A percentile compares a stretch with the other conserved stretches of the same genome.
Evolutionary conservation across 768 basidiomycete genomes (phyloP).

Genomic region (Lentinula sp.): DNA sequence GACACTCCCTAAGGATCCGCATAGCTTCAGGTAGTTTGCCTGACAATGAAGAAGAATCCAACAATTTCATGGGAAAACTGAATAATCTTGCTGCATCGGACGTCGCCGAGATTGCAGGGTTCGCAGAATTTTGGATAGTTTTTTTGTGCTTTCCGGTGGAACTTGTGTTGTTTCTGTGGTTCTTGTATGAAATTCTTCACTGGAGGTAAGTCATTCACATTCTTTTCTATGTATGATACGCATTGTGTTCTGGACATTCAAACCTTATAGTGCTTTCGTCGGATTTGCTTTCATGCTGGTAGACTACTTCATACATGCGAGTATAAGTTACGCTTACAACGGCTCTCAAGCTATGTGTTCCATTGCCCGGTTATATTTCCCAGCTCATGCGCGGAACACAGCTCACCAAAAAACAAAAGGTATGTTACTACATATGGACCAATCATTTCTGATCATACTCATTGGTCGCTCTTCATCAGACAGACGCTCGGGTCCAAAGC

Average conservation of each 20-base stretch:
- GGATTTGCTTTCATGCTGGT: constrained; percentile 12
- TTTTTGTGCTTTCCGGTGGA: constrained; percentile 15
- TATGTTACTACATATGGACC: not conserved
- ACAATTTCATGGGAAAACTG: constrained; percentile 49
- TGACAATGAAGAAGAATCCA: not conserved
- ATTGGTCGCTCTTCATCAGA: constrained; percentile 33
- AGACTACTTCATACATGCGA: not conserved
- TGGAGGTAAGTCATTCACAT: constrained; percentile 17
- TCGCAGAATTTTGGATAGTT: constrained; percentile 11
- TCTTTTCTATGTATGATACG: not conserved
- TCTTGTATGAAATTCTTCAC: constrained; percentile 22
- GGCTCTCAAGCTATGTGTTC: constrained; percentile 18
- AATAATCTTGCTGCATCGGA: constrained; percentile 57
- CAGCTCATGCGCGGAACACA: constrained; percentile 8
- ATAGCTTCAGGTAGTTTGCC: constrained; percentile 32
- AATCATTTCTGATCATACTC: not conserved
- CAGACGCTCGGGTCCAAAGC: constrained; percentile 40
- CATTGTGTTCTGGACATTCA: not conserved
- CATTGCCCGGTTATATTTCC: constrained; percentile 40
- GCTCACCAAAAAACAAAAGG: constrained; percentile 13
- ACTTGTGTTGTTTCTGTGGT: constrained; percentile 16
- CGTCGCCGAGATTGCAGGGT: constrained; percentile 16
- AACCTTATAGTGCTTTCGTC: not conserved
- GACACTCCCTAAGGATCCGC: constrained; percentile 53
- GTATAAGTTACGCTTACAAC: not conserved